Conservation (phyloP, 495 filamentous ascomycete genomes). For the Trichoderma gamsii region DNA sequence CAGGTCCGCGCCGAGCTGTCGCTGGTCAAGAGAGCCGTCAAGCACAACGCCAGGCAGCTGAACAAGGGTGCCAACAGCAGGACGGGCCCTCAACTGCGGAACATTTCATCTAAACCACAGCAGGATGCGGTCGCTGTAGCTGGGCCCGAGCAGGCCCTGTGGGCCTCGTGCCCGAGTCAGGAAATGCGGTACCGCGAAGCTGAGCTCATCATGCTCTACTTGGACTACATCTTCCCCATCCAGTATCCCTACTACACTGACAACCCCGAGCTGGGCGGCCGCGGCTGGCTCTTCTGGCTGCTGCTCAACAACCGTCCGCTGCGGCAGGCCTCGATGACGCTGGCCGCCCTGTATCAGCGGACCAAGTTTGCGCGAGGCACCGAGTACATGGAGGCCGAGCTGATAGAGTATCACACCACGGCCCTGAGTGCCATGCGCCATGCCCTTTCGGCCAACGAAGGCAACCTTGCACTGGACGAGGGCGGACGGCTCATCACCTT, state of each 20-base stretch:
- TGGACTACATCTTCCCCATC: constrained; percentile 16
- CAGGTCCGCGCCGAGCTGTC: constrained; percentile 23
- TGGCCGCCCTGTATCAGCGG: constrained; percentile 9
- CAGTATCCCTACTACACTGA: constrained; percentile 13
- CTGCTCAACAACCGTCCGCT: constrained; percentile 7
- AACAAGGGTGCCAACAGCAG: constrained; percentile 4
- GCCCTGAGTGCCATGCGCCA: constrained; percentile 11
- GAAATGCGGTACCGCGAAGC: constrained; percentile 6
- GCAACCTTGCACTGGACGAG: not conserved
- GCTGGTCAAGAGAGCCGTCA: constrained; percentile 10
- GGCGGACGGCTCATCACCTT: not conserved
- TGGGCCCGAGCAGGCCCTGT: not conserved
- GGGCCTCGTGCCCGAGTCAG: constrained; percentile 5
- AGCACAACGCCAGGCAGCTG: not conserved
- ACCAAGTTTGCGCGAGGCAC: constrained; percentile 6
- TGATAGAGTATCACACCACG: constrained; percentile 8
- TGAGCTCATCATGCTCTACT: constrained; percentile 12
- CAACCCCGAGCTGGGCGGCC: not conserved
- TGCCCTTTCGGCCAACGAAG: not conserved
- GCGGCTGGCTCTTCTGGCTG: constrained; percentile 16
- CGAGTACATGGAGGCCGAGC: constrained; percentile 5
- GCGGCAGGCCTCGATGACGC: constrained; percentile 9
- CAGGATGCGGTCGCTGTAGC: not conserved
- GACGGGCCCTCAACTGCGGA: not conserved
- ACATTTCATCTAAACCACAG: not conserved